Evolutionary conservation across 257 asterid species (phyloP).

Genomic region (Osmanthus fragrans): DNA sequence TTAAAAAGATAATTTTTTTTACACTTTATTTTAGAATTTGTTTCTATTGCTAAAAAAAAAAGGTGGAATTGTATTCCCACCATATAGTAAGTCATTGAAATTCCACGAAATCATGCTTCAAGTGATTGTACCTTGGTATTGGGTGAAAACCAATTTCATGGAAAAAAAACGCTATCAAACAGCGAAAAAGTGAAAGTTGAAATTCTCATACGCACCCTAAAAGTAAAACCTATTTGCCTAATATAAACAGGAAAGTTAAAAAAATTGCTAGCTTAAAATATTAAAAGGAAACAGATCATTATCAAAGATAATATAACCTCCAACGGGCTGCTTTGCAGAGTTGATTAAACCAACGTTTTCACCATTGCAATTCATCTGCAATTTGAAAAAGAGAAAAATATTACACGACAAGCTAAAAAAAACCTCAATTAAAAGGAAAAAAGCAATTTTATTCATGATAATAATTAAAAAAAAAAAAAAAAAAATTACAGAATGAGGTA

Average conservation of each 20-base stretch:
- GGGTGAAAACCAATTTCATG: no score
- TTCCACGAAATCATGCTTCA: no score
- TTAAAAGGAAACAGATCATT: background rate
- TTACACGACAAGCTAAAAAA: background rate
- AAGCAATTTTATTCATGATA: background rate
- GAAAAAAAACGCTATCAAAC: no score
- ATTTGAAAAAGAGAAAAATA: background rate
- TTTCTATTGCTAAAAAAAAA: no score
- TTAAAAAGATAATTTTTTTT: no score
- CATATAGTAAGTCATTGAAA: no score
- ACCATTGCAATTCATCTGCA: conserved; percentile 44
- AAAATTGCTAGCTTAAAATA: background rate
- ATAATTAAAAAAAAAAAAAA: background rate
- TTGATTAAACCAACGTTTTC: conserved; percentile 24
- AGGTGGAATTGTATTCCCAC: no score
- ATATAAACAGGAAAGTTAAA: background rate
- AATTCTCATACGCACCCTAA: no score
- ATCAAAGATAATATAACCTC: conserved; percentile 46
- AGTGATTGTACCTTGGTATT: no score
- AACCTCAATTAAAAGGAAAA: background rate
- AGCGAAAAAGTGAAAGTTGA: no score
- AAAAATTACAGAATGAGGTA: background rate
- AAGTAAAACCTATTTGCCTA: background rate
- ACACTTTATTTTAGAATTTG: no score
- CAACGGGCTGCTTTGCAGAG: conserved; percentile 46